Evolutionary conservation across 164 flowering plant genomes (phyloP).

Genomic region (Akebia trifoliata): DNA sequence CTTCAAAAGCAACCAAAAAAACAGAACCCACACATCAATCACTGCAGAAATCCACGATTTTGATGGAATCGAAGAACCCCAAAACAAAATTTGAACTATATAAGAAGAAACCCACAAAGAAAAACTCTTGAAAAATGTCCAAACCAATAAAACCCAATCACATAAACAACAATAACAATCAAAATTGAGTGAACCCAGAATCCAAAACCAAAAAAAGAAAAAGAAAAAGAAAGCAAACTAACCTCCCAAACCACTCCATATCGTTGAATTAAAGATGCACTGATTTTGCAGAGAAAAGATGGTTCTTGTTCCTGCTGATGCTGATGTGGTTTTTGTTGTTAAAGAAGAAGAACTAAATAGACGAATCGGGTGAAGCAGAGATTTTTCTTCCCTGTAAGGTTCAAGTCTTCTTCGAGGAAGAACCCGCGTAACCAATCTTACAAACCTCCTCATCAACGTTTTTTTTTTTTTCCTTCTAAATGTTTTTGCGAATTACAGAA

Average conservation of each 20-base stretch:
- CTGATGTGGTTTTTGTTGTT: too few species aligned
- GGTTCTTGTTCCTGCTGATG: background rate
- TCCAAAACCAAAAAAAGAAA: too few species aligned
- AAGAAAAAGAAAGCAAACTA: background rate
- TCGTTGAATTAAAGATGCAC: background rate
- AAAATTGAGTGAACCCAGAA: background rate
- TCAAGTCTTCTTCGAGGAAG: background rate
- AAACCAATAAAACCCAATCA: background rate
- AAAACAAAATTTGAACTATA: background rate
- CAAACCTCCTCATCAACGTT: constrained; percentile 7
- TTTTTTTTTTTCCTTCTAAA: too few species aligned
- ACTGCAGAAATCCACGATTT: background rate
- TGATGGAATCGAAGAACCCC: background rate
- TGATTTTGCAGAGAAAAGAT: background rate
- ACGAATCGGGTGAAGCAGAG: background rate
- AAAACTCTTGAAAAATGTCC: background rate
- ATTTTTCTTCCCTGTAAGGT: background rate
- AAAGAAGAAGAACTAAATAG: background rate
- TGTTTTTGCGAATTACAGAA: too few species aligned
- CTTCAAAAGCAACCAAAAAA: too few species aligned
- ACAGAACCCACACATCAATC: too few species aligned
- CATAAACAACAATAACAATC: background rate
- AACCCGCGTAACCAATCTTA: background rate
- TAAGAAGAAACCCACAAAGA: background rate
- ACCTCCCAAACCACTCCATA: constrained; percentile 12